These are phyloP conservation scores for Tanacetum coccineum DNA, from an alignment of 129 eudicot species.

Conservation along the genomic window DNA sequence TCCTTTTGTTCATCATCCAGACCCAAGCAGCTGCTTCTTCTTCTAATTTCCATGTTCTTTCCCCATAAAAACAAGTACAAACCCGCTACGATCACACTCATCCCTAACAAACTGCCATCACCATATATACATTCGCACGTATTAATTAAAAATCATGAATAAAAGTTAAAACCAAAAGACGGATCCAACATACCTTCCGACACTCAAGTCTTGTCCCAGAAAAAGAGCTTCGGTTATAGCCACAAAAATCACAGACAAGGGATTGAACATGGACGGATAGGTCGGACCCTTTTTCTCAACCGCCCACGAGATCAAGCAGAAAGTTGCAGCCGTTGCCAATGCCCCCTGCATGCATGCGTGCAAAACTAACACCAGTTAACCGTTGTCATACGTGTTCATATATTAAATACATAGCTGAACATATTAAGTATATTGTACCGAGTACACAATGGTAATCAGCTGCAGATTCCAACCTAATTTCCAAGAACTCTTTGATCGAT, in stretches of 20 bases:
- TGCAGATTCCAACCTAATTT: conserved; percentile 10
- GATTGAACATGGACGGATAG: conserved; percentile 2
- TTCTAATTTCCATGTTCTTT: neutral
- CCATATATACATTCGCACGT: no score
- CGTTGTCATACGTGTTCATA: neutral
- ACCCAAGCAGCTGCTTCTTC: neutral
- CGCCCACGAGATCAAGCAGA: conserved; percentile 1
- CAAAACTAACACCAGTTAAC: neutral
- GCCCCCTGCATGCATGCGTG: neutral
- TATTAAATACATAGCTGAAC: no score
- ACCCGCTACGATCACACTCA: neutral
- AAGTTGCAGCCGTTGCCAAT: conserved; percentile 7
- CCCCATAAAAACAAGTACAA: conserved; percentile 7
- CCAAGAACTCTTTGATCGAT: conserved; percentile 1
- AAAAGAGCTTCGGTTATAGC: neutral
- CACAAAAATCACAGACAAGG: neutral
- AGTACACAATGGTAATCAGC: neutral
- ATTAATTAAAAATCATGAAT: no score
- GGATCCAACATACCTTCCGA: neutral
- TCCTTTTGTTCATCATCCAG: neutral
- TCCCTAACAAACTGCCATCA: neutral
- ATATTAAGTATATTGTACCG: neutral
- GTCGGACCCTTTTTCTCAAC: conserved; percentile 7
- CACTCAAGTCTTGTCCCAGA: neutral
- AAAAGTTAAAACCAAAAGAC: no score